These are phyloP conservation scores for Phytophthora rubi DNA, from an alignment of 352 stramenopile genomes.

Conservation along the genomic window DNA sequence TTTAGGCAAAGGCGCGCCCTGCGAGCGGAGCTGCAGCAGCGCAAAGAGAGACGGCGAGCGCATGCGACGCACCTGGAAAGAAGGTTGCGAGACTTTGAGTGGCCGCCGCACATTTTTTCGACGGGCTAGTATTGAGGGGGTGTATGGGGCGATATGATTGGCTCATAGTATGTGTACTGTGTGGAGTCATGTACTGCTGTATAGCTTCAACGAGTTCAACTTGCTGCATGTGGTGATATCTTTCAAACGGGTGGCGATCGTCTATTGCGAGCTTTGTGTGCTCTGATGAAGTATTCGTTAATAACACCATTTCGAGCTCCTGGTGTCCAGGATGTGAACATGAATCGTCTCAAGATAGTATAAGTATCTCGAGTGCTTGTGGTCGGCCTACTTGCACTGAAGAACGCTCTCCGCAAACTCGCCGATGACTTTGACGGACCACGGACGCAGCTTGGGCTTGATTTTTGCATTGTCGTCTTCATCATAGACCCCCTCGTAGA, in stretches of 20 bases:
- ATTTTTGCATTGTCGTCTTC: slow-evolving; percentile 7
- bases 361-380: background rate
- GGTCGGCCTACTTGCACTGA: slow-evolving; percentile 13
- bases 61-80: slow-evolving; percentile 17
- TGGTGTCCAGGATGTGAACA: too few species aligned
- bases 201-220: background rate
- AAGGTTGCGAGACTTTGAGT: slow-evolving; percentile 32
- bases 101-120: slow-evolving; percentile 29
- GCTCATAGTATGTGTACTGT: background rate
- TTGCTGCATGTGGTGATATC: background rate
- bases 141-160: slow-evolving; percentile 10
- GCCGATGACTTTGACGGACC: slow-evolving; percentile 47
- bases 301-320: too few species aligned
- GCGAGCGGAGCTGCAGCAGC: background rate
- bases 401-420: slow-evolving; percentile 47
- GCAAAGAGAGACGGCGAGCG: slow-evolving; percentile 2
- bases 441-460: slow-evolving; percentile 32
- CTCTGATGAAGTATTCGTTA: too few species aligned
- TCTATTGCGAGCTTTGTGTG: too few species aligned
- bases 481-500: slow-evolving; percentile 41
- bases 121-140: slow-evolving; percentile 19
- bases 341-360: too few species aligned
- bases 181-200: background rate
- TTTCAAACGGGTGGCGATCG: too few species aligned
- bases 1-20: background rate